Evolutionary conservation across 768 basidiomycete species (phyloP).

Genomic region (Tulasnella calospora): DNA sequence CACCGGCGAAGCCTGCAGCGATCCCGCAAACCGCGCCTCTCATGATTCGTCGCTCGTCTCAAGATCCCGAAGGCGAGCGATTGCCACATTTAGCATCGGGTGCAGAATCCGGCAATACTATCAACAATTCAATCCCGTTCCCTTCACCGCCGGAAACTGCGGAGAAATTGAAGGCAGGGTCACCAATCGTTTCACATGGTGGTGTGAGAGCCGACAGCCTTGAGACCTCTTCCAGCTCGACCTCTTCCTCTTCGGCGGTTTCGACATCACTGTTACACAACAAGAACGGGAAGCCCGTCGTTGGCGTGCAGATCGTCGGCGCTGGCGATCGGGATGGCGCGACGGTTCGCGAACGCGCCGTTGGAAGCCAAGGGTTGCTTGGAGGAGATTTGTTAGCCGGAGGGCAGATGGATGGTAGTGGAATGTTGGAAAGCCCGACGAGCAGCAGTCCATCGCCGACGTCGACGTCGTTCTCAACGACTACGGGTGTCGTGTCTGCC

Average conservation of each 20-base stretch:
- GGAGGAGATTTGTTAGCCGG: conserved; percentile 35
- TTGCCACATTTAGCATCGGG: neutral
- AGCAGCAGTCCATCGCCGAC: conserved; percentile 29
- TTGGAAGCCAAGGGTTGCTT: conserved; percentile 30
- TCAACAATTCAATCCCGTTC: conserved; percentile 21
- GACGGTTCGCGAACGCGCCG: neutral
- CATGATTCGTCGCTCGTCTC: neutral
- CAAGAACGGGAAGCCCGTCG: neutral
- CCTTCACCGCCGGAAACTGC: conserved; percentile 21
- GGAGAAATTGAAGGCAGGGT: neutral
- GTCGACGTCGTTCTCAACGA: conserved; percentile 22
- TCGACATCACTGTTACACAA: conserved; percentile 3
- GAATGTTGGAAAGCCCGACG: conserved; percentile 45
- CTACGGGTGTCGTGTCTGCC: neutral
- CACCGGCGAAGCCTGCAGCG: neutral
- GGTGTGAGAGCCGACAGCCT: conserved; percentile 24
- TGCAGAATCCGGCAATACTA: neutral
- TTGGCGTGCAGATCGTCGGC: conserved; percentile 18
- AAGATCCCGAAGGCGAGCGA: neutral
- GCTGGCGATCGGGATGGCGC: conserved; percentile 10
- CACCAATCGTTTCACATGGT: conserved; percentile 28
- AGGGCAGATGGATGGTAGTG: conserved; percentile 51
- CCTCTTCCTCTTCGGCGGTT: conserved; percentile 27
- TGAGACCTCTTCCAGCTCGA: conserved; percentile 27
- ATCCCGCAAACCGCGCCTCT: neutral